Percentiles rank a stretch among this genome's conserved stretches.
Conservation (phyloP, 2,329 filamentous ascomycete species). For the Colletotrichum caudatum region DNA sequence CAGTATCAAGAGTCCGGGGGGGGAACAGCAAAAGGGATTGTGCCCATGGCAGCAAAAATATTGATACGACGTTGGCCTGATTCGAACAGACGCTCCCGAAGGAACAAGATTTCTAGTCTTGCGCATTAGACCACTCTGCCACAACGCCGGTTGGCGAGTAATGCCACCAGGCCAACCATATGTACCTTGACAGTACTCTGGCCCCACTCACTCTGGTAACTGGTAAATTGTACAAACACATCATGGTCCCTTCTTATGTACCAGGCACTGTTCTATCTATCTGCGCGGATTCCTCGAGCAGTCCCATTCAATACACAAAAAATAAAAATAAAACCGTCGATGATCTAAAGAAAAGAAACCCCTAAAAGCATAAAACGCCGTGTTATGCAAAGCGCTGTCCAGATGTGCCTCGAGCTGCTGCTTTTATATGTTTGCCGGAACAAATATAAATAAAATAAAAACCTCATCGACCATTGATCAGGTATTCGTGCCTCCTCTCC, state of each 20-base stretch:
- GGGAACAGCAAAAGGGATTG: not conserved
- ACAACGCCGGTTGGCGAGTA: not conserved
- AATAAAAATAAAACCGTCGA: too few species aligned
- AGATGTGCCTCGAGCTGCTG: not conserved
- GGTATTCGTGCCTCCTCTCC: not conserved
- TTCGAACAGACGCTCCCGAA: conserved; percentile 41
- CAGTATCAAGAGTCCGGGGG: not conserved
- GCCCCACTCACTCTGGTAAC: not conserved
- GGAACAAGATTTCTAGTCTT: conserved; percentile 42
- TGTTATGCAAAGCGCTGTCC: conserved; percentile 22
- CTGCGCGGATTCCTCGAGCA: not conserved
- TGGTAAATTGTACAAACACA: not conserved
- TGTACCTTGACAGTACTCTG: not conserved
- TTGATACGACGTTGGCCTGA: conserved; percentile 39
- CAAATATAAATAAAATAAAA: not conserved
- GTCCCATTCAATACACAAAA: not conserved
- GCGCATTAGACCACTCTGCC: conserved; percentile 42
- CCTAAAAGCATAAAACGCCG: conserved; percentile 18
- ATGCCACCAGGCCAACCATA: accelerated
- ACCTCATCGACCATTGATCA: not conserved
- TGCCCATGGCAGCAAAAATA: not conserved
- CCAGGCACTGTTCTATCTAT: not conserved
- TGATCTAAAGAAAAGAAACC: not conserved
- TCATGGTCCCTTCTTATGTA: not conserved
- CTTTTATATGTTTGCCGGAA: conserved; percentile 13